phyloP scores from a whole-genome alignment of 2,329 filamentous ascomycete species.

The Epicoccum nigrum region DNA sequence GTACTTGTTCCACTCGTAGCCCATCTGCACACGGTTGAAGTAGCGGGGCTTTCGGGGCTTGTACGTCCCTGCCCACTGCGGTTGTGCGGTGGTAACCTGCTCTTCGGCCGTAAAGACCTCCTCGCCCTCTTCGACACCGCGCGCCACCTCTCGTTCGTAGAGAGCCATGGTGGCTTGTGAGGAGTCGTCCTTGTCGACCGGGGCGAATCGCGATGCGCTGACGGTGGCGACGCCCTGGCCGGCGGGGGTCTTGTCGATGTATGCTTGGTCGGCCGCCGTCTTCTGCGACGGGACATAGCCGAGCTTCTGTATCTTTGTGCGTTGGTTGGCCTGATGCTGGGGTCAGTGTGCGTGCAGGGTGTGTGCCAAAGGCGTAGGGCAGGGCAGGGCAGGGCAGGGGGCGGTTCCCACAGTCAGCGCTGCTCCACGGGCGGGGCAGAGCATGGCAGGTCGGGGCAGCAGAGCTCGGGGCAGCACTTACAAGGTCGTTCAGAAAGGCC shows the following conservation, averaged over 20 bases:
- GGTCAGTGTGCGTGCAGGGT: not conserved
- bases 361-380: too few relatives aligned
- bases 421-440: too few relatives aligned
- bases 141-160: constrained; percentile 90
- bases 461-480: too few relatives aligned
- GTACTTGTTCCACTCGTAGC: constrained; percentile 99
- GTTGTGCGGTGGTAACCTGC: constrained; percentile 69
- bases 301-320: constrained; percentile 66
- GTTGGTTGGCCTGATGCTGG: constrained; percentile 56
- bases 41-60: constrained; percentile 91
- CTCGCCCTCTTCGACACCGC: constrained; percentile 90
- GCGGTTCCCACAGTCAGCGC: too few relatives aligned
- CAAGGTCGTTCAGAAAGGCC: constrained; percentile 63
- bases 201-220: constrained; percentile 71
- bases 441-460: too few relatives aligned
- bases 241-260: constrained; percentile 38
- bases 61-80: constrained; percentile 84
- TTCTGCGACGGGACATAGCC: constrained; percentile 70
- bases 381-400: not conserved
- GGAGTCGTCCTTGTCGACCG: constrained; percentile 75
- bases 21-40: constrained; percentile 98
- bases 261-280: constrained; percentile 36
- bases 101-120: constrained; percentile 95
- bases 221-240: constrained; percentile 54
- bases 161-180: constrained; percentile 86